Evolutionary conservation across 1,139 yeast genomes (phyloP).

Genomic region (Yamadazyma oceani): DNA sequence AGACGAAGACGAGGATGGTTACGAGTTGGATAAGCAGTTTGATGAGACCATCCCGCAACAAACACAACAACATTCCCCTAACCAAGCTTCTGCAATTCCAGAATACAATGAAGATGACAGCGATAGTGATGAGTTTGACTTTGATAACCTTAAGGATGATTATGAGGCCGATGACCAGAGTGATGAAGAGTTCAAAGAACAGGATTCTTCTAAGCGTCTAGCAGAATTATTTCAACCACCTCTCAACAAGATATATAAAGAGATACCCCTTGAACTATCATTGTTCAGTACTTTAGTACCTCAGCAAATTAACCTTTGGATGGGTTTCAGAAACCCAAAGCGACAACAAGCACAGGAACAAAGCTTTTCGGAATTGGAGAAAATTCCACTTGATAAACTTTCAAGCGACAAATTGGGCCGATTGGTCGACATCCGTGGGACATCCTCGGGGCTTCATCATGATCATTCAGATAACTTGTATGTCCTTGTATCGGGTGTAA

Average conservation of each 20-base stretch:
- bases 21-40: slow-evolving; percentile 14
- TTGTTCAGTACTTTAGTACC: slow-evolving; percentile 48
- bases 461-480: slow-evolving; percentile 78
- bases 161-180: slow-evolving; percentile 38
- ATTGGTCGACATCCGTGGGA: slow-evolving; percentile 51
- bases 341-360: slow-evolving; percentile 1
- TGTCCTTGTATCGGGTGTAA: slow-evolving; percentile 57
- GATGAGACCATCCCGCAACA: slow-evolving; percentile 7
- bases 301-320: slow-evolving; percentile 75
- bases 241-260: slow-evolving; percentile 42
- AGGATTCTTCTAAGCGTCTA: slow-evolving; percentile 14
- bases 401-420: slow-evolving; percentile 41
- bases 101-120: neutral
- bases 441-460: slow-evolving; percentile 77
- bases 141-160: slow-evolving; percentile 51
- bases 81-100: neutral
- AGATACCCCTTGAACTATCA: slow-evolving; percentile 43
- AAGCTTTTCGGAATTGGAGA: neutral
- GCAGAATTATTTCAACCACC: slow-evolving; percentile 63
- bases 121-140: slow-evolving; percentile 28
- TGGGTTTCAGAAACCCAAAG: slow-evolving; percentile 41
- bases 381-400: neutral
- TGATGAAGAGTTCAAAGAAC: slow-evolving; percentile 13
- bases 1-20: slow-evolving; percentile 14
- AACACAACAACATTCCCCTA: neutral